These are phyloP conservation scores for Suillus brevipes DNA, from an alignment of 768 basidiomycete species.

Conservation along the genomic window DNA sequence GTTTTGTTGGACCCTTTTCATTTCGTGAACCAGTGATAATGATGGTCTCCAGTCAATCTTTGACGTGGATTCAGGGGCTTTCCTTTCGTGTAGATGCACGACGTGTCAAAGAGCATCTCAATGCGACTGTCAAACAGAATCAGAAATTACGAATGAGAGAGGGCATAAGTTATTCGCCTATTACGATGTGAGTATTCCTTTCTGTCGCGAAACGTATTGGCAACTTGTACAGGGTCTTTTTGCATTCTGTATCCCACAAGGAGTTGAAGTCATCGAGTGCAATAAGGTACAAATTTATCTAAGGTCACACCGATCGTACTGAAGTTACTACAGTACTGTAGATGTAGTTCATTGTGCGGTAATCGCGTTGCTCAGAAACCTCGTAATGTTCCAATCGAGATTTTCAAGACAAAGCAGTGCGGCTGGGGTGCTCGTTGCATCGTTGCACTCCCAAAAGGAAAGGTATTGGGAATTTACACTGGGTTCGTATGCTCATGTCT, in stretches of 20 bases:
- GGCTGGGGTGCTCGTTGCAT: constrained; percentile 70
- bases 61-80: constrained; percentile 31
- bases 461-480: constrained; percentile 66
- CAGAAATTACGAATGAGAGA: constrained; percentile 36
- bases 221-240: constrained; percentile 46
- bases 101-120: constrained; percentile 32
- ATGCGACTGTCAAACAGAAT: constrained; percentile 53
- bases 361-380: constrained; percentile 66
- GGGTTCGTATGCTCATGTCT: constrained; percentile 45
- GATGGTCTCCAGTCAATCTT: constrained; percentile 18
- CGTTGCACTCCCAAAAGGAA: constrained; percentile 45
- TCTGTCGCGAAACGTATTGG: constrained; percentile 3
- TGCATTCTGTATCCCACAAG: constrained; percentile 41
- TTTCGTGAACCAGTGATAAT: constrained; percentile 12
- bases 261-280: constrained; percentile 63
- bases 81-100: constrained; percentile 47
- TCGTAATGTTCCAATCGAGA: constrained; percentile 54
- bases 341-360: constrained; percentile 44
- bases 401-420: constrained; percentile 60
- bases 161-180: constrained; percentile 44
- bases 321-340: constrained; percentile 39
- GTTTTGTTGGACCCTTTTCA: constrained; percentile 4
- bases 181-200: constrained; percentile 33
- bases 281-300: constrained; percentile 46
- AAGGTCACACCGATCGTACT: not conserved